Conservation (phyloP, 129 eudicot genomes). For the Tanacetum coccineum region DNA sequence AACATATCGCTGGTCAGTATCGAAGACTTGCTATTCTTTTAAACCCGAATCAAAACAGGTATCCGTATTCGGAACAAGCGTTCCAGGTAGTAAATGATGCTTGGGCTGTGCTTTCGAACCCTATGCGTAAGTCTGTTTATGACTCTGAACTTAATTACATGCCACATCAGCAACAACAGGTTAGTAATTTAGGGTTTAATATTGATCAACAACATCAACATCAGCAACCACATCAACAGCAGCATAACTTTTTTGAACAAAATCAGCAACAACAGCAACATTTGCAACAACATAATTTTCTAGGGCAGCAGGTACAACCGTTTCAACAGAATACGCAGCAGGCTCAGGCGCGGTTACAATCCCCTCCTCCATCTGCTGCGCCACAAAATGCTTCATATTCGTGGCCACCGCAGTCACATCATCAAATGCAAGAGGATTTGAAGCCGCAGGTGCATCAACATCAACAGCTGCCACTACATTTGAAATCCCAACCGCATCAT, state of each 20-base stretch:
- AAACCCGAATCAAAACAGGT: slow-evolving; percentile 33
- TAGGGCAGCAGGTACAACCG: slow-evolving; percentile 20
- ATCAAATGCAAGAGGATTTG: slow-evolving; percentile 2
- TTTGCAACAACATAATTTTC: slow-evolving; percentile 30
- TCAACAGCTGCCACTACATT: background rate
- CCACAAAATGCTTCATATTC: background rate
- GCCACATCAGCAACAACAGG: slow-evolving; percentile 29
- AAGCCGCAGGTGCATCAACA: background rate
- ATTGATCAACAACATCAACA: slow-evolving; percentile 31
- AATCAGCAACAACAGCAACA: slow-evolving; percentile 30
- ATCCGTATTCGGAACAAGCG: slow-evolving; percentile 73
- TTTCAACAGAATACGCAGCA: slow-evolving; percentile 19
- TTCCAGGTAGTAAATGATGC: slow-evolving; percentile 68
- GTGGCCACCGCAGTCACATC: slow-evolving; percentile 4
- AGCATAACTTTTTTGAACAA: slow-evolving; percentile 26
- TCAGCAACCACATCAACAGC: slow-evolving; percentile 31
- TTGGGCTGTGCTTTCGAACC: slow-evolving; percentile 62
- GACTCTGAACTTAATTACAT: slow-evolving; percentile 48
- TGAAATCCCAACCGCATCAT: background rate
- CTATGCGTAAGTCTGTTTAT: slow-evolving; percentile 54
- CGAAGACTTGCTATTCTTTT: slow-evolving; percentile 45
- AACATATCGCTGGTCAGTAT: slow-evolving; percentile 63
- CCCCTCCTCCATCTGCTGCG: background rate
- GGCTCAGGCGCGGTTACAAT: background rate
- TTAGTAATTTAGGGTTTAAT: slow-evolving; percentile 30